These are phyloP conservation scores for Metschnikowia chrysomelidarum DNA, from an alignment of 805 yeast genomes.

Conservation along the genomic window DNA sequence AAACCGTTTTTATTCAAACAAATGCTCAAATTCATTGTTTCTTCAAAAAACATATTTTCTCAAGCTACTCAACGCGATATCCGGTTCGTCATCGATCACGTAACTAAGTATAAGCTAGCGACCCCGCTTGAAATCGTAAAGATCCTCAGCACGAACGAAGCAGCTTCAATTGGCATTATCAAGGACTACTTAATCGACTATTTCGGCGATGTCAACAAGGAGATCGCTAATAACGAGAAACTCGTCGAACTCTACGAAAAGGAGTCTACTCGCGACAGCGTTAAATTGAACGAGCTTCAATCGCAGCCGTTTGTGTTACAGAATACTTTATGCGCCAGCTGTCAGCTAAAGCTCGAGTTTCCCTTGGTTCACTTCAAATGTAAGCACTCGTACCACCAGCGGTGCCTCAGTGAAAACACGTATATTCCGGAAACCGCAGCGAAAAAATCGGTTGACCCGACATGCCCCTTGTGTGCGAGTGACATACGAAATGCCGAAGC, in stretches of 20 bases:
- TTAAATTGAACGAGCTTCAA: conserved; percentile 51
- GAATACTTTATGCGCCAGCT: conserved; percentile 61
- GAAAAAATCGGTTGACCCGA: conserved; percentile 11
- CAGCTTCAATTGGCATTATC: conserved; percentile 68
- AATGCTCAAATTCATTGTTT: conserved; percentile 62
- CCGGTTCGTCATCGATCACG: conserved; percentile 48
- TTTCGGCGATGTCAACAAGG: conserved; percentile 57
- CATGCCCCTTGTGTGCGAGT: conserved; percentile 70
- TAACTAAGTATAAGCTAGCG: conserved; percentile 52
- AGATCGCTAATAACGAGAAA: conserved; percentile 64
- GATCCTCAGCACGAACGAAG: conserved; percentile 57
- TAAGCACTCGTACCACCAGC: conserved; percentile 79
- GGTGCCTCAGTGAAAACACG: conserved; percentile 62
- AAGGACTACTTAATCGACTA: conserved; percentile 64
- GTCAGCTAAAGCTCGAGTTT: conserved; percentile 62
- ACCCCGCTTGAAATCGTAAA: conserved; percentile 79
- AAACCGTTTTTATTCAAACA: conserved; percentile 66
- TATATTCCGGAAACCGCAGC: conserved; percentile 21
- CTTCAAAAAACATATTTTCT: conserved; percentile 50
- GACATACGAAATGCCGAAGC: conserved; percentile 4
- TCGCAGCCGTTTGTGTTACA: conserved; percentile 52
- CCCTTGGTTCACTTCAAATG: conserved; percentile 87
- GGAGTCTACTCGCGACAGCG: conserved; percentile 59
- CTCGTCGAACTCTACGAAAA: conserved; percentile 63
- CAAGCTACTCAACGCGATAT: conserved; percentile 52